A percentile compares a stretch with the other conserved stretches of the same genome.
Conservation (phyloP, 257 asterid genomes). For the Salvia hispanica region DNA sequence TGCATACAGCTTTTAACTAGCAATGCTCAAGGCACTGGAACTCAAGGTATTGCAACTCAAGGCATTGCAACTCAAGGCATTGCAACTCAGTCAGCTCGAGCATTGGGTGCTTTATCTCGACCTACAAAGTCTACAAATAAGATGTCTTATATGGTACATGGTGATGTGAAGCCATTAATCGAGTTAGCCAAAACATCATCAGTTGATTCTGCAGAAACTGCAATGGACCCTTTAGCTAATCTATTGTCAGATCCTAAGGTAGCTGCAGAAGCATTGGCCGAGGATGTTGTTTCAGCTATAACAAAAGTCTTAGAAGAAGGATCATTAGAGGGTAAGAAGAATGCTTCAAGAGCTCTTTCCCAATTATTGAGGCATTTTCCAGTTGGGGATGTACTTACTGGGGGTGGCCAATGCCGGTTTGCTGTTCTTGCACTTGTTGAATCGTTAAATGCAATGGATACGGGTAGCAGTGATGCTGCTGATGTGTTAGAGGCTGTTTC, state of each 20-base stretch:
- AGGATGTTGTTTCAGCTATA: conserved; percentile 80
- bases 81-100: conserved; percentile 76
- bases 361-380: conserved; percentile 77
- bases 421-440: conserved; percentile 66
- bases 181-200: conserved; percentile 71
- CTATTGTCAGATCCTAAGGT: conserved; percentile 63
- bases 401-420: conserved; percentile 64
- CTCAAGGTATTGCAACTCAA: too few species aligned
- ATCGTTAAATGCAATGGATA: conserved; percentile 67
- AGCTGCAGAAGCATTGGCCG: conserved; percentile 81
- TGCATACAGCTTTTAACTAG: conserved; percentile 68
- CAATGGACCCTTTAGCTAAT: conserved; percentile 79
- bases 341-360: conserved; percentile 74
- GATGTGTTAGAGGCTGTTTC: conserved; percentile 70
- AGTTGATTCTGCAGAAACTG: conserved; percentile 76
- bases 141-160: conserved; percentile 66
- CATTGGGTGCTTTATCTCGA: conserved; percentile 73
- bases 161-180: conserved; percentile 68
- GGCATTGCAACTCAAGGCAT: conserved; percentile 58
- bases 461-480: conserved; percentile 51
- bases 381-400: conserved; percentile 62
- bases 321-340: conserved; percentile 67
- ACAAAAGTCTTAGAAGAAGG: conserved; percentile 74
- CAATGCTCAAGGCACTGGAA: too few species aligned
- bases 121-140: conserved; percentile 48